Evolutionary conservation across 2,329 filamentous ascomycete species (phyloP).

Genomic region (Ilyonectria robusta): DNA sequence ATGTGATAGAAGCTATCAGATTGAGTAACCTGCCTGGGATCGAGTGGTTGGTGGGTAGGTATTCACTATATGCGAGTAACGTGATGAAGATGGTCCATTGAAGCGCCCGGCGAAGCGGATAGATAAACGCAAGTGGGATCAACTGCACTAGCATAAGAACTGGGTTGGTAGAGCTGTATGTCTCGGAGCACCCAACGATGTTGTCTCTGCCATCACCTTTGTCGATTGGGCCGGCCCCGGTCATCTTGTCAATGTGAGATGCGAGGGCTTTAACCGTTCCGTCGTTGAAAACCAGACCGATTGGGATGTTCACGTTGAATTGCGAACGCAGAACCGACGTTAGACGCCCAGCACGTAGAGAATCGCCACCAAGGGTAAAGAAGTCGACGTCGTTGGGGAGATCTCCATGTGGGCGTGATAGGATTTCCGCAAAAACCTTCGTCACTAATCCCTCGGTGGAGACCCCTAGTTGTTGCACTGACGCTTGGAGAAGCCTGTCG

Average conservation of each 20-base stretch:
- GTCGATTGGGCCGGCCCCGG: slow-evolving; percentile 21
- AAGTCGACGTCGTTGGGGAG: slow-evolving; percentile 62
- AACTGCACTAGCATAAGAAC: slow-evolving; percentile 65
- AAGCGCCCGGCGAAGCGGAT: slow-evolving; percentile 64
- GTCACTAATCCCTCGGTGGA: slow-evolving; percentile 57
- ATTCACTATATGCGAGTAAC: slow-evolving; percentile 57
- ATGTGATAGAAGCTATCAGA: slow-evolving; percentile 60
- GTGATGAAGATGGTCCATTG: slow-evolving; percentile 69
- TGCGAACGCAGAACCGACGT: slow-evolving; percentile 64
- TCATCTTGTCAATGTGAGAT: slow-evolving; percentile 53
- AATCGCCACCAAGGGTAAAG: slow-evolving; percentile 68
- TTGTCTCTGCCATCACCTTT: slow-evolving; percentile 20
- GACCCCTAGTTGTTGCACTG: slow-evolving; percentile 40
- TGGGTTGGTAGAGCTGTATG: slow-evolving; percentile 64
- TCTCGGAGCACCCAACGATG: slow-evolving; percentile 55
- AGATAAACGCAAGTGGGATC: slow-evolving; percentile 63
- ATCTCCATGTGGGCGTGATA: slow-evolving; percentile 56
- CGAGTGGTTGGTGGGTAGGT: slow-evolving; percentile 55
- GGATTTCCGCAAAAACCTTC: slow-evolving; percentile 61
- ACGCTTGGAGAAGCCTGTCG: slow-evolving; percentile 41
- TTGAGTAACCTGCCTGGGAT: slow-evolving; percentile 63
- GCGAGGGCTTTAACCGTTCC: slow-evolving; percentile 60
- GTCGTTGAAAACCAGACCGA: slow-evolving; percentile 65
- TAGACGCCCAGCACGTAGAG: slow-evolving; percentile 66
- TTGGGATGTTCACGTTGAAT: slow-evolving; percentile 64